Percentiles rank a stretch among this genome's conserved stretches.
Evolutionary conservation across 2,329 filamentous ascomycete genomes (phyloP).

Genomic region (Chaetomium strumarium): DNA sequence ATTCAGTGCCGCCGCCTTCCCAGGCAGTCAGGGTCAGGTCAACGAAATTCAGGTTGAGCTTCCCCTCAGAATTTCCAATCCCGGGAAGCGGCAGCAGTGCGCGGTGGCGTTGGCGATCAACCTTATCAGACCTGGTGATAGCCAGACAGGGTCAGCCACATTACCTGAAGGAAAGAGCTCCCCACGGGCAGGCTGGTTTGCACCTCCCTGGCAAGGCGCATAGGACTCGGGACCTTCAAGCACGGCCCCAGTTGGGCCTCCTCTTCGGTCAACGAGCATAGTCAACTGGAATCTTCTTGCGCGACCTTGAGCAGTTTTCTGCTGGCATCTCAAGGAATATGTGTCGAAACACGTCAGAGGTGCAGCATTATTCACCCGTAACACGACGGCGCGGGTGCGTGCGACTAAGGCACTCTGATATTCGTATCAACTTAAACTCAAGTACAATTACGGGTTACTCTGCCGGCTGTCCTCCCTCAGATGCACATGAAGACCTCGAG

Average conservation of each 20-base stretch:
- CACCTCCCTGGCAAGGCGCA: too few species aligned
- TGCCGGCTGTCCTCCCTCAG: background rate
- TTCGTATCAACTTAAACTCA: background rate
- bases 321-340: background rate
- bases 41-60: too few species aligned
- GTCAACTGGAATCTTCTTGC: background rate
- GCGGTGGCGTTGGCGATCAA: too few species aligned
- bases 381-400: background rate
- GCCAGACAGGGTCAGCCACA: too few species aligned
- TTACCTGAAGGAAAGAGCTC: too few species aligned
- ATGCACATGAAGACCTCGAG: background rate
- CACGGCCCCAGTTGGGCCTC: too few species aligned
- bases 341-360: slow-evolving; percentile 11
- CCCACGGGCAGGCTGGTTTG: background rate
- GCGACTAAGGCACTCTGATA: slow-evolving; percentile 2
- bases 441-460: background rate
- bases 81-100: too few species aligned
- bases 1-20: too few species aligned
- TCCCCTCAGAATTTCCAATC: too few species aligned
- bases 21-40: too few species aligned
- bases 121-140: too few species aligned
- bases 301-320: background rate
- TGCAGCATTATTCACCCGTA: background rate
- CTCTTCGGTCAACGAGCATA: background rate
- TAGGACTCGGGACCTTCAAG: too few species aligned